A percentile compares a stretch with the other conserved stretches of the same genome.
These are phyloP conservation scores for Quercus aquifolioides DNA, from an alignment of 306 rosid genomes.

Conservation along the genomic window DNA sequence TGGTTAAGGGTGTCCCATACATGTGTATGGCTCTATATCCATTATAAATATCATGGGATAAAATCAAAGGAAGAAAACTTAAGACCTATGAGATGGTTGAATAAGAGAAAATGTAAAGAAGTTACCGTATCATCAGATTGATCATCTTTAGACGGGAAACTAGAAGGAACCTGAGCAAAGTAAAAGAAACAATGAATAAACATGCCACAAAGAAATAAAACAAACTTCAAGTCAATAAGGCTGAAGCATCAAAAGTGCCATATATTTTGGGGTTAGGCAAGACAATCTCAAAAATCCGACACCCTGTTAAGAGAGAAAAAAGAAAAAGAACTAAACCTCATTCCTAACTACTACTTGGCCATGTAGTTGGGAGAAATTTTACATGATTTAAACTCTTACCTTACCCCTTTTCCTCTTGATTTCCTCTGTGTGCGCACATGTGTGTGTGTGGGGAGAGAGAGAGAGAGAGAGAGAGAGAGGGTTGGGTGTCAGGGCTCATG, in stretches of 20 bases:
- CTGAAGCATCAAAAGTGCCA: neutral
- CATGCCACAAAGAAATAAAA: slow-evolving; percentile 9
- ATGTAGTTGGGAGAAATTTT: too few relatives aligned
- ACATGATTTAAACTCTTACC: too few relatives aligned
- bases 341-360: neutral
- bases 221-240: slow-evolving; percentile 3
- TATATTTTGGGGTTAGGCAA: neutral
- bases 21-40: neutral
- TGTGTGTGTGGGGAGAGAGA: neutral
- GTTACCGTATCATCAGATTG: slow-evolving; percentile 51
- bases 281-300: neutral
- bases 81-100: neutral
- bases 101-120: slow-evolving; percentile 5
- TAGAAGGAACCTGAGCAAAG: slow-evolving; percentile 78
- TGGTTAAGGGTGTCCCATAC: neutral
- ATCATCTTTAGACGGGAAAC: slow-evolving; percentile 50
- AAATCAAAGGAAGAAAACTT: neutral
- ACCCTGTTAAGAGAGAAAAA: neutral
- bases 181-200: slow-evolving; percentile 8
- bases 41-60: neutral
- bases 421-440: neutral
- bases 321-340: neutral
- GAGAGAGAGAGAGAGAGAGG: neutral
- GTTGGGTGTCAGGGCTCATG: neutral
- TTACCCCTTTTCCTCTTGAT: neutral